Evolutionary conservation across 352 stramenopile genomes (phyloP), one percentile per base, ranked within the genome.

Genomic region (Phytophthora pseudosyringae): DNA sequence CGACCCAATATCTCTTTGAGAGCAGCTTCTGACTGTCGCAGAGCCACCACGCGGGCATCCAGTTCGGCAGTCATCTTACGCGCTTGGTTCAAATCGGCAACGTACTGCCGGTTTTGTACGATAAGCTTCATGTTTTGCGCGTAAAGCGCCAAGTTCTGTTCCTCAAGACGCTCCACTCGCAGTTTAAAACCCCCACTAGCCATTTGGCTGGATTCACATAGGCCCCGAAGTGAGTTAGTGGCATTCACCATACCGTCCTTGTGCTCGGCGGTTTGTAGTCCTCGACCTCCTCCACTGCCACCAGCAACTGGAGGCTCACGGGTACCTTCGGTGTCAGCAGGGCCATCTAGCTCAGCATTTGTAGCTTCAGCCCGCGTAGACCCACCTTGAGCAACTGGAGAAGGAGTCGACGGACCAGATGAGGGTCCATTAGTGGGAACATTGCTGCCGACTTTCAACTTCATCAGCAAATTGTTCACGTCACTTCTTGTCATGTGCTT

Each of bases 401-500:
- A 4, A 28, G 41, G 18, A 48, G 21, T 32, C 18, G 41, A 13
- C 13, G 10, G 3, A 16, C 18, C 5, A 29, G 41, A 48, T 31
- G 41, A 10, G 3, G 15, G 15, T 13, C 25, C 25, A 36, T 36
- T 50, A 11, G n/a, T 52, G 7, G 16, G 21, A 39, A 26, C 12
- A n/a, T 25, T n/a, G 5, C n/a, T 52, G 29, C 26, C 15, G 28
- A 9, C n/a, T 12, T 39, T 38, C 15, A 52, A 32, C 45, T 15
- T 25, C 3, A 3, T 28, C 45, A 52, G n/a, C 45, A 52, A 52
- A 39, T 52, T 52, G 8, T 39, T 52, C 15, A 52, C 45, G 28
- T 52, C 45, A n/a, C 15, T 39, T 15, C 28, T 38, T 1, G 45
- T 52, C 13, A 52, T 28, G n/a, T 40, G 28, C n/a, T 52, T 52